A percentile compares a stretch with the other conserved stretches of the same genome.
phyloP scores from a whole-genome alignment of 768 basidiomycete genomes.

The Fibroporia radiculosa region DNA sequence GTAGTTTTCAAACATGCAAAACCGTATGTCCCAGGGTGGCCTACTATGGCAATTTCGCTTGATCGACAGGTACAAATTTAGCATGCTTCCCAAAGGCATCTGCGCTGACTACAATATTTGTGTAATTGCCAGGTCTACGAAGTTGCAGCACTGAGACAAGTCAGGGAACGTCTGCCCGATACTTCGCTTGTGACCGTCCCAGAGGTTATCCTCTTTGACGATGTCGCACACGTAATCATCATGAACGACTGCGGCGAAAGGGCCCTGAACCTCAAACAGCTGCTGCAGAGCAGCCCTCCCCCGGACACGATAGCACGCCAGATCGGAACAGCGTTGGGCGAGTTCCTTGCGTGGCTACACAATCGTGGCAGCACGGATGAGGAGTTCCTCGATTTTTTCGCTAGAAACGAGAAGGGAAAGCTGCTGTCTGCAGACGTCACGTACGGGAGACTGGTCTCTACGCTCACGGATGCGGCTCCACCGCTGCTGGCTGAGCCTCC shows the following conservation, averaged over 20 bases:
- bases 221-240: slow-evolving; percentile 41
- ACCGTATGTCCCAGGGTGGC: slow-evolving; percentile 18
- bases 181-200: slow-evolving; percentile 41
- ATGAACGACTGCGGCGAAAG: slow-evolving; percentile 53
- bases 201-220: slow-evolving; percentile 41
- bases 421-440: slow-evolving; percentile 31
- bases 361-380: slow-evolving; percentile 30
- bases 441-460: slow-evolving; percentile 36
- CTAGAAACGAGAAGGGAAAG: slow-evolving; percentile 33
- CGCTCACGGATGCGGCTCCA: slow-evolving; percentile 10
- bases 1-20: slow-evolving; percentile 54
- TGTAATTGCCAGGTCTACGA: slow-evolving; percentile 27
- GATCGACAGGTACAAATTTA: slow-evolving; percentile 43
- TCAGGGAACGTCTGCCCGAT: slow-evolving; percentile 28
- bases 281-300: slow-evolving; percentile 26
- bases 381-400: slow-evolving; percentile 29
- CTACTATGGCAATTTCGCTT: slow-evolving; percentile 27
- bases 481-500: slow-evolving; percentile 30
- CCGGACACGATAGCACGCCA: slow-evolving; percentile 25
- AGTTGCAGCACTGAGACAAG: slow-evolving; percentile 42
- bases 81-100: not conserved
- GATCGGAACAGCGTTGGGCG: slow-evolving; percentile 47
- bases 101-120: too few relatives aligned
- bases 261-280: slow-evolving; percentile 31
- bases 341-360: slow-evolving; percentile 49